Evolutionary conservation across 441 rosid genomes (phyloP).

Genomic region (Erodium texanum): DNA sequence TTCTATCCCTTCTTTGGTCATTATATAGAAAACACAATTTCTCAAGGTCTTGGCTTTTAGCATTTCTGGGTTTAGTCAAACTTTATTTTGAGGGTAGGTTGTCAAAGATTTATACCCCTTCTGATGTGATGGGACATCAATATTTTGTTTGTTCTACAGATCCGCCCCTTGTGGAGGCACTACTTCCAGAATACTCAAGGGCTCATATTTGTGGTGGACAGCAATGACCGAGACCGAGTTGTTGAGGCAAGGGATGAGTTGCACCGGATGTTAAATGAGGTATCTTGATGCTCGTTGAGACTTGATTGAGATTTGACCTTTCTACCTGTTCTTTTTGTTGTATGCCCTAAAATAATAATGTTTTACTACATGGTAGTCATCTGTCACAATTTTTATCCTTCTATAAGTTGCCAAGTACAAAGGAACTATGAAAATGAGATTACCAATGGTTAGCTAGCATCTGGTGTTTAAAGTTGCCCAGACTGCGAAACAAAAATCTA

Average conservation of each 20-base stretch:
- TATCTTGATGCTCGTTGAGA: background rate
- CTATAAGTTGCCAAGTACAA: background rate
- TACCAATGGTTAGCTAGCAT: background rate
- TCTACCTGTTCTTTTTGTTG: background rate
- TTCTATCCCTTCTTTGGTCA: background rate
- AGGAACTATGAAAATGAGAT: background rate
- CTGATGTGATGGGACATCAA: slow-evolving; percentile 1
- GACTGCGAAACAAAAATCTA: background rate
- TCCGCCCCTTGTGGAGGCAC: slow-evolving; percentile 29
- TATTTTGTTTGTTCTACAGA: slow-evolving; percentile 8
- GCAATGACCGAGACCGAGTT: slow-evolving; percentile 23
- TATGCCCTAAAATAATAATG: background rate
- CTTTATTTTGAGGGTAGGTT: background rate
- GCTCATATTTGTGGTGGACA: slow-evolving; percentile 26
- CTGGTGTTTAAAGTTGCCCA: background rate
- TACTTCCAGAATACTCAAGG: slow-evolving; percentile 27
- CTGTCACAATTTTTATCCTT: background rate
- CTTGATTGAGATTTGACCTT: no score
- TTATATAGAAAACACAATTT: background rate
- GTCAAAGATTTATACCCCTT: background rate
- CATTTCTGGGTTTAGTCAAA: background rate
- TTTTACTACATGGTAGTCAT: background rate
- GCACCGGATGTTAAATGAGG: slow-evolving; percentile 25
- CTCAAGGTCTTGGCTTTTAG: background rate
- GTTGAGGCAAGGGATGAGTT: slow-evolving; percentile 26